Base-by-base conservation (phyloP, 495 filamentous ascomycete species). In the Antarctomyces pellizariae region DNA sequence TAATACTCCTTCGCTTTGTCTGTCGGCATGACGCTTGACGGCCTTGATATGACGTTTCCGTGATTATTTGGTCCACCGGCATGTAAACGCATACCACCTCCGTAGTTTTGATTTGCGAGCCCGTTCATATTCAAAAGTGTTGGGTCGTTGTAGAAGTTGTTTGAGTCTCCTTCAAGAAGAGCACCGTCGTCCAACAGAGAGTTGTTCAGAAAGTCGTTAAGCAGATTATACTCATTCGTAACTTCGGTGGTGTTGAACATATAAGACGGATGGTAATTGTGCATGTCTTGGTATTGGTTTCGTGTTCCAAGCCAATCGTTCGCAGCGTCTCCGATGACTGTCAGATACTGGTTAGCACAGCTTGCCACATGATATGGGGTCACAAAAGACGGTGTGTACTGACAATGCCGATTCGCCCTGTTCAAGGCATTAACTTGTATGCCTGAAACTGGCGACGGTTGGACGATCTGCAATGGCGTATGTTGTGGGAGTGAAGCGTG, bases 191-290 rank as follows among this genome's bases (percentile, higher is more conserved):
- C 80, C 25, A 90, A 50, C 16, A 95, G 50, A 47, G 72, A 82
- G 36, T 67, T 83, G 46, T 72, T 82, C 34, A 95, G 64, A 44
- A 95, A 99, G 47, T 95, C 82, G 38, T 89, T 91, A 34, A 99
- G 64, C 31, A 93, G 56, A 42, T 91, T 90, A 45, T 90, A 93
- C 50, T 99, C 86, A 47, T 78, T 82, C 16, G 75, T 79, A 33
- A 91, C 75, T 47, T 99, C 86, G 31, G 78, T 78, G 14, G 80
- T 71, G 46, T 77, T 78, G 52, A 93, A 84, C 75, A 91, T 82
- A 54, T 86, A 93, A 38, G 74, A 82, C 29, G 80, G 75, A 51
- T 93, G 76, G 41, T 82, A 79, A 39, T 63, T 74, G 52, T 92
- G 80, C 72, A 91, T 89, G 44, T 90, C 82, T 53, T 84, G 73